Evolutionary conservation across 1,284 basidiomycete species (phyloP).

Genomic region (Tilletia indica): DNA sequence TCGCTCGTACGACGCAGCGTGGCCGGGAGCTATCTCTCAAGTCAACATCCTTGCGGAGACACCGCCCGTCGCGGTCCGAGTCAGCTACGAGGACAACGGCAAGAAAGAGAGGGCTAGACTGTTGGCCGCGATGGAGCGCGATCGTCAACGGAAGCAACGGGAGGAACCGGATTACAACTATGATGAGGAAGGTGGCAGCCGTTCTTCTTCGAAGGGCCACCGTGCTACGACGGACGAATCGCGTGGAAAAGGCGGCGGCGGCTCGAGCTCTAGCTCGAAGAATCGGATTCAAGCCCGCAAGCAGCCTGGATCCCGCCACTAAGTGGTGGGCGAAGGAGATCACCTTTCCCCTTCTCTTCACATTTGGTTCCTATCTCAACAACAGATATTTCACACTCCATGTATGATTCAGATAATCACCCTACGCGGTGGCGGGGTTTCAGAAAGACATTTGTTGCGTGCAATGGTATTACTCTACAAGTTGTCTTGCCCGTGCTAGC

Average conservation of each 20-base stretch:
- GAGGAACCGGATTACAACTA: neutral
- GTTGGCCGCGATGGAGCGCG: slow-evolving; percentile 3
- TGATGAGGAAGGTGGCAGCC: neutral
- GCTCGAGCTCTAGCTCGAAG: slow-evolving; percentile 12
- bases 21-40: neutral
- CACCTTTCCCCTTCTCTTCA: neutral
- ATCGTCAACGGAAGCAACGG: neutral
- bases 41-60: slow-evolving; percentile 2
- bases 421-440: neutral
- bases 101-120: slow-evolving; percentile 9
- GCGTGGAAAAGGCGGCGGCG: neutral
- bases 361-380: neutral
- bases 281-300: slow-evolving; percentile 5
- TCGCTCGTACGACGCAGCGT: no score
- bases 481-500: neutral
- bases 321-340: neutral
- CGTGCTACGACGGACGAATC: no score
- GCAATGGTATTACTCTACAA: slow-evolving; percentile 16
- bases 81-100: slow-evolving; percentile 6
- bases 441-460: neutral
- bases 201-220: neutral
- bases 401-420: neutral
- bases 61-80: neutral
- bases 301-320: slow-evolving; percentile 6
- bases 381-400: neutral